Base-by-base conservation (phyloP, 768 basidiomycete genomes). In the Trametes meyenii region DNA sequence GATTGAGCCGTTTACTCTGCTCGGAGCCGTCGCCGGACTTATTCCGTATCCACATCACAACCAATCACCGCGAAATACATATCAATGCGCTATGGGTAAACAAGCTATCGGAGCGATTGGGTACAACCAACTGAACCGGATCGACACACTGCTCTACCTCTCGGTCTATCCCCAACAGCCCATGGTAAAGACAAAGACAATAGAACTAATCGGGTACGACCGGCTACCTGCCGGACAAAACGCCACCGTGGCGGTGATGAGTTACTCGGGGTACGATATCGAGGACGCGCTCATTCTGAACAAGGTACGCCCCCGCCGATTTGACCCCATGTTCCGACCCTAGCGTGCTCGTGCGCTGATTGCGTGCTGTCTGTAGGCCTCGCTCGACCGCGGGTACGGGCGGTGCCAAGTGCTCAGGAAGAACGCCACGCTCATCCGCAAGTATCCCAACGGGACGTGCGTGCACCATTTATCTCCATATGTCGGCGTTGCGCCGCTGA, bases 21-120 rank as follows among this genome's bases (percentile, higher is more conserved):
- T 99, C 13, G 97, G 97, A 14, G 97, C 95, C 39, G 97, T 99
- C 50, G 97, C 97, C 4, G 97, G 97, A 48, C 85, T 99, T 26
- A 99, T 99, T 70, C 97, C 97, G 13, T 99, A 99, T 72, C 97
- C 97, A 1, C 97, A 99, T 72, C 97, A 99, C 74, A 99, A 99
- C 71, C 97, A 99, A 71, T 98, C 97, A 5, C 97, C 97, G 2
- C 90, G 97, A 56, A 99, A 99, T 71, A 99, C 97, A 11, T 99
- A 99, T 73, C 96, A 99, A 78, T 99, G 96, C 71, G 96, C 96
- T 57, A 99, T 99, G 96, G 96, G 97, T 56, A 99, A 99, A 79
- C 97, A 99, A 79, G 96, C 97, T 2, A 99, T 99, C 65, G 97
- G 97, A 21, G 96, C 96, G 13, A 99, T 99, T 63, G 96, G 89